Evolutionary conservation across 352 stramenopile species (phyloP).

Genomic region (Globisporangium sylvaticum): DNA sequence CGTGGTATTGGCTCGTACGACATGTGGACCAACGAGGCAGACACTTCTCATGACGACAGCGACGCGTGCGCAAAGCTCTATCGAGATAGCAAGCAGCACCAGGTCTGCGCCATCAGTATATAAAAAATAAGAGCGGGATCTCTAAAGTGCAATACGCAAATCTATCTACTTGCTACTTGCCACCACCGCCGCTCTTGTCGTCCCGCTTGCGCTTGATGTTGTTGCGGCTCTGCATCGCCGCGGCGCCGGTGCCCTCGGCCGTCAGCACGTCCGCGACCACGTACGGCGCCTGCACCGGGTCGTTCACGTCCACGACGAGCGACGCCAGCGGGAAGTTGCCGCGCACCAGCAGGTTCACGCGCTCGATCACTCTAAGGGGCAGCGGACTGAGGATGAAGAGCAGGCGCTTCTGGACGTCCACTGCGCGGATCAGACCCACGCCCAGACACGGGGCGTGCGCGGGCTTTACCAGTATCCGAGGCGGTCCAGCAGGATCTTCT

Average conservation of each 20-base stretch:
- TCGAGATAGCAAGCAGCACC: slow-evolving; percentile 35
- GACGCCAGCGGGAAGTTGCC: slow-evolving; percentile 57
- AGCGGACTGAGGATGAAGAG: slow-evolving; percentile 71
- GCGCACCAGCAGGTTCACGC: slow-evolving; percentile 73
- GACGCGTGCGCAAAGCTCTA: slow-evolving; percentile 44
- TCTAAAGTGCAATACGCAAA: neutral
- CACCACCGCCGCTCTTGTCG: slow-evolving; percentile 15
- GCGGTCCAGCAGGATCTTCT: slow-evolving; percentile 13
- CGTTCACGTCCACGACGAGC: slow-evolving; percentile 48
- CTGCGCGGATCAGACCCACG: slow-evolving; percentile 58
- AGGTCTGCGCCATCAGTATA: slow-evolving; percentile 51
- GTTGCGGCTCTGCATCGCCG: slow-evolving; percentile 82
- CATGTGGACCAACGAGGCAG: slow-evolving; percentile 7
- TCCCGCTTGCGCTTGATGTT: slow-evolving; percentile 87
- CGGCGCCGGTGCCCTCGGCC: slow-evolving; percentile 68
- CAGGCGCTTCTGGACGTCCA: slow-evolving; percentile 48
- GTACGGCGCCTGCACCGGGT: slow-evolving; percentile 49
- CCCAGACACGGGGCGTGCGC: slow-evolving; percentile 61
- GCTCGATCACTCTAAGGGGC: slow-evolving; percentile 37
- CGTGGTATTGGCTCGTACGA: neutral
- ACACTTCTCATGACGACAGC: slow-evolving; percentile 8
- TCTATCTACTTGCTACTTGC: slow-evolving; percentile 5
- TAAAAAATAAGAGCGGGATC: slow-evolving; percentile 15
- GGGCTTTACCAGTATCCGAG: slow-evolving; percentile 53
- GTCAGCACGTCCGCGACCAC: slow-evolving; percentile 64